Conservation (phyloP, 2,329 filamentous ascomycete species). For the Dichotomopilus funicola region DNA sequence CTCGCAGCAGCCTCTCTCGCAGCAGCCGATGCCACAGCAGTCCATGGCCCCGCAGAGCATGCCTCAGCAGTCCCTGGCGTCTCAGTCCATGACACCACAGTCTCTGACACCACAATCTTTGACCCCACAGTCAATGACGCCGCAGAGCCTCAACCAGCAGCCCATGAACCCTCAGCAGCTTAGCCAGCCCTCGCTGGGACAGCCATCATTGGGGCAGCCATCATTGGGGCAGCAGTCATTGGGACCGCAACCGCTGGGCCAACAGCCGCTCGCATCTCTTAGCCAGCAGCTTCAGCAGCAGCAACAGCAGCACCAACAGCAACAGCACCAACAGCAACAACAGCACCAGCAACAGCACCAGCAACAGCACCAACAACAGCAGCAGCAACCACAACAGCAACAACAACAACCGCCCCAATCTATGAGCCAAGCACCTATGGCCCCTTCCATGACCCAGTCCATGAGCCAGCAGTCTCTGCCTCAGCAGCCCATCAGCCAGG, state of each 20-base stretch:
- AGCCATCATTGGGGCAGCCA: constrained; percentile 11
- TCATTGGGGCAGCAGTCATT: constrained; percentile 16
- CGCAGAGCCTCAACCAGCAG: constrained; percentile 22
- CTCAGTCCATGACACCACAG: constrained; percentile 17
- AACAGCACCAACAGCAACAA: no score
- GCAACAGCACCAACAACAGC: no score
- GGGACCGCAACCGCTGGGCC: neutral
- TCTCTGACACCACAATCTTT: constrained; percentile 8
- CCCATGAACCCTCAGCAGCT: constrained; percentile 25
- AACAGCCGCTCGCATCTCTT: no score
- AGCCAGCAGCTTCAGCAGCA: no score
- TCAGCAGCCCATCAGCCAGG: constrained; percentile 16
- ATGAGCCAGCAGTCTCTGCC: constrained; percentile 23
- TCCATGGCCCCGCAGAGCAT: constrained; percentile 10
- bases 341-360: no score
- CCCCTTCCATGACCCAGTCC: constrained; percentile 21
- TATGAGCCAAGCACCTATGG: constrained; percentile 19
- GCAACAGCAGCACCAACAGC: no score
- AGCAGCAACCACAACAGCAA: no score
- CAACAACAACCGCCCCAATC: constrained; percentile 26
- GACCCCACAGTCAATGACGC: constrained; percentile 8
- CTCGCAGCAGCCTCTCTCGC: constrained; percentile 20
- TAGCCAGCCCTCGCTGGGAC: constrained; percentile 26
- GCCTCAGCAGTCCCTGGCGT: constrained; percentile 1
- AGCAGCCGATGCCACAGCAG: constrained; percentile 10